A percentile compares a stretch with the other conserved stretches of the same genome.
phyloP scores from a whole-genome alignment of 2,329 filamentous ascomycete genomes.

The Arthrobotrys pseudoclavata region DNA sequence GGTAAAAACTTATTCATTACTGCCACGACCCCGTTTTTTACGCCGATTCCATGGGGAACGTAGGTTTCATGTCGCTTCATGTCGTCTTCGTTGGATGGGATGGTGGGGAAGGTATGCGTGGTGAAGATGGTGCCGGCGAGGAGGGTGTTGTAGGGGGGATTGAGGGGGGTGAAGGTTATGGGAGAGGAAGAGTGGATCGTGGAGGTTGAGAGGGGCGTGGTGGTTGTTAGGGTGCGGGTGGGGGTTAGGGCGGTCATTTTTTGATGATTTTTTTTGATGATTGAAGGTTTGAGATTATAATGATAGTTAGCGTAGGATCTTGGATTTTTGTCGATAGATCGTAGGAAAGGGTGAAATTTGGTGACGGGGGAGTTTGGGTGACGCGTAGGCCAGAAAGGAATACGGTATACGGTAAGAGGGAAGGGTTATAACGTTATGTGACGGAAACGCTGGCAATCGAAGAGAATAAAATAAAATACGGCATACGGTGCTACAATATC shows the following conservation, averaged over 20 bases:
- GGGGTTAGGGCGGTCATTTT: conserved; percentile 32
- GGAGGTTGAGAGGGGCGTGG: conserved; percentile 7
- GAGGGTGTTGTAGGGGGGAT: conserved; percentile 29
- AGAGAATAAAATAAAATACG: neutral
- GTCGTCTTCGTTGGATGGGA: conserved; percentile 31
- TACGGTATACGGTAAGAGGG: neutral
- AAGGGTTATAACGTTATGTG: neutral
- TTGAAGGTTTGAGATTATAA: neutral
- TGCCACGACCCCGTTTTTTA: conserved; percentile 66
- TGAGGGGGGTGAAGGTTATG: conserved; percentile 17
- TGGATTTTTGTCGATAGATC: neutral
- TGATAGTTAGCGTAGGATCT: neutral
- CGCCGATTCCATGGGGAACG: conserved; percentile 35
- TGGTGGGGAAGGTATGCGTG: conserved; percentile 39
- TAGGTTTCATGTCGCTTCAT: conserved; percentile 33
- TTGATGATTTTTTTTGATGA: conserved; percentile 2
- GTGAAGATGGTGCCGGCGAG: conserved; percentile 34
- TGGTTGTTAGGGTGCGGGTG: conserved; percentile 43
- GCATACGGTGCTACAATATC: neutral
- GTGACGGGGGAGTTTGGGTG: neutral
- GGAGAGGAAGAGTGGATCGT: conserved; percentile 23
- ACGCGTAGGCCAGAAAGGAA: neutral
- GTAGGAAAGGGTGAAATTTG: neutral
- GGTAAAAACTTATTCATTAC: conserved; percentile 70
- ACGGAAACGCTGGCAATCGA: neutral